Conservation (phyloP, 148 eudicot species). For the Camellia japonica region DNA sequence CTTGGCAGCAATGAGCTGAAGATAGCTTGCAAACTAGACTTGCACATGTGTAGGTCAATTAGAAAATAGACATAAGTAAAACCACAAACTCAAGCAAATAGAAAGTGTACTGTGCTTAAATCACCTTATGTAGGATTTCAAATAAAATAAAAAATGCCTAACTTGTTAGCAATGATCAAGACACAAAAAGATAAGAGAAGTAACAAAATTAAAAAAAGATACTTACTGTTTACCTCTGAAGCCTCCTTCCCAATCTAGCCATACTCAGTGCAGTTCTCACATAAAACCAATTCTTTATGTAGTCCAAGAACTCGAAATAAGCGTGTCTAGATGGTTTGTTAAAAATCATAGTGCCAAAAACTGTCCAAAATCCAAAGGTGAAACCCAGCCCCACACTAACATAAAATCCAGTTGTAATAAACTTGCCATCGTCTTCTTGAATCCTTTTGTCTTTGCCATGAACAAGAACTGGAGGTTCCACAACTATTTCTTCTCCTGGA, state of each 20-base stretch:
- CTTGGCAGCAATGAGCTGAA: too few relatives aligned
- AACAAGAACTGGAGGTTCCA: not conserved
- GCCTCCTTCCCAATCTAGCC: not conserved
- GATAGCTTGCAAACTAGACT: too few relatives aligned
- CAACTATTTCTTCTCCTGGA: constrained; percentile 2
- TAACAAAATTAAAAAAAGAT: not conserved
- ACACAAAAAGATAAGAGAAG: not conserved
- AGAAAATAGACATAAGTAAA: too few relatives aligned
- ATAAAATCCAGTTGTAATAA: constrained; percentile 1
- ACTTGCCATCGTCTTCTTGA: not conserved
- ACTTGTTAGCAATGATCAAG: too few relatives aligned
- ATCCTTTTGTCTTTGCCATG: not conserved
- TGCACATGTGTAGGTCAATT: too few relatives aligned
- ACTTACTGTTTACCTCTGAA: not conserved
- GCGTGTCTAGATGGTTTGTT: not conserved
- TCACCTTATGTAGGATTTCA: too few relatives aligned
- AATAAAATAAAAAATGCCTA: too few relatives aligned
- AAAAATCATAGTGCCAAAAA: not conserved
- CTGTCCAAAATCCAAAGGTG: constrained; percentile 11
- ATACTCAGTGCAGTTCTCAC: not conserved
- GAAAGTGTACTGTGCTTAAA: too few relatives aligned
- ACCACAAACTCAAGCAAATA: too few relatives aligned
- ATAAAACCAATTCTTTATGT: not conserved
- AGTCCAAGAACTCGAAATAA: not conserved
- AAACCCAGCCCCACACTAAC: constrained; percentile 13